phyloP scores from a whole-genome alignment of 345 rosid species.

The Gossypium stocksii region DNA sequence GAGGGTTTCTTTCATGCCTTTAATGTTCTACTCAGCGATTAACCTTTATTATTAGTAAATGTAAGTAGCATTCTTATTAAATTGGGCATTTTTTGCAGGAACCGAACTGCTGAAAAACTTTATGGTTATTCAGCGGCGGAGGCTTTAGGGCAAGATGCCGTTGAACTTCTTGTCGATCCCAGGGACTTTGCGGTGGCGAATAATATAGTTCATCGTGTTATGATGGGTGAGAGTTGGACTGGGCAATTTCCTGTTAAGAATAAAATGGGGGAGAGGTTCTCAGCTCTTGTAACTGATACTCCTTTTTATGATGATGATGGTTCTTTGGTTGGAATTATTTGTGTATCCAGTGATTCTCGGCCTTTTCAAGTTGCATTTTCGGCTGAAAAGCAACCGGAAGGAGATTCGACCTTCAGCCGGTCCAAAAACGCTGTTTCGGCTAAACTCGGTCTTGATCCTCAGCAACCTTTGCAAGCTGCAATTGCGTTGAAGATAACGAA shows the following conservation, averaged over 20 bases:
- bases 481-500: conserved; percentile 87
- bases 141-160: conserved; percentile 72
- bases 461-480: conserved; percentile 84
- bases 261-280: conserved; percentile 63
- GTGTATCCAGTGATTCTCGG: conserved; percentile 59
- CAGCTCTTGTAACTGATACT: conserved; percentile 58
- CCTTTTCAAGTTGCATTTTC: conserved; percentile 40
- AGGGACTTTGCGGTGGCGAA: conserved; percentile 49
- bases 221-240: conserved; percentile 77
- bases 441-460: conserved; percentile 87
- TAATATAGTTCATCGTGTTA: conserved; percentile 46
- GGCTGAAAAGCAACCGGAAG: conserved; percentile 36
- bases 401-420: conserved; percentile 44
- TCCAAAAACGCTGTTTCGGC: conserved; percentile 44
- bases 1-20: conserved; percentile 8
- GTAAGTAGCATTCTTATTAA: background rate
- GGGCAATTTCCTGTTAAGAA: conserved; percentile 85
- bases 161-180: conserved; percentile 64
- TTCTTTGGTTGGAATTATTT: conserved; percentile 68
- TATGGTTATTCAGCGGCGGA: conserved; percentile 79
- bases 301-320: conserved; percentile 77
- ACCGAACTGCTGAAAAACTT: conserved; percentile 72
- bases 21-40: background rate
- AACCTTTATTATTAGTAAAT: background rate
- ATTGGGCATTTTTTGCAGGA: conserved; percentile 45